Conservation (phyloP, 257 asterid species). For the Przewalskia tangutica region DNA sequence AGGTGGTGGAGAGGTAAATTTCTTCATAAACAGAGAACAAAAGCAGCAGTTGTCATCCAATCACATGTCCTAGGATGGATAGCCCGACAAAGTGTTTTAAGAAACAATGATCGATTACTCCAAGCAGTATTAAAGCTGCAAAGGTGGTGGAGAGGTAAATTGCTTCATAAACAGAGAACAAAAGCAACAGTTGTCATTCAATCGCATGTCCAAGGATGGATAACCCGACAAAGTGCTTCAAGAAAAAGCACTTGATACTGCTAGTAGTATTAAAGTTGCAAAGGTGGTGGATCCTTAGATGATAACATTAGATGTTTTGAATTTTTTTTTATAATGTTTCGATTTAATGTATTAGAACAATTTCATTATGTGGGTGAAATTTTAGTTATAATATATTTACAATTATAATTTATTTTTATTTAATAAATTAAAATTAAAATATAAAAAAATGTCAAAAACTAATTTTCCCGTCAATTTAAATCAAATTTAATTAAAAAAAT, state of each 20-base stretch:
- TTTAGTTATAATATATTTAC: too few relatives aligned
- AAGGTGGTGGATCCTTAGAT: too few relatives aligned
- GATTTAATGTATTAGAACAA: too few relatives aligned
- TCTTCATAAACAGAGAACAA: constrained; percentile 21
- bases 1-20: constrained; percentile 66
- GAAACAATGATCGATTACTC: constrained; percentile 23
- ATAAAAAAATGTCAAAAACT: too few relatives aligned
- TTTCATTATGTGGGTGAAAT: too few relatives aligned
- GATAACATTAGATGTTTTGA: too few relatives aligned
- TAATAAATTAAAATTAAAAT: too few relatives aligned
- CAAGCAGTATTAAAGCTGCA: constrained; percentile 47
- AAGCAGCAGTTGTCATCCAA: constrained; percentile 54
- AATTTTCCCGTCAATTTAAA: too few relatives aligned
- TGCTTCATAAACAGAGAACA: constrained; percentile 24
- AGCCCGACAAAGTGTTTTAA: constrained; percentile 32
- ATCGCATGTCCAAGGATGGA: constrained; percentile 60
- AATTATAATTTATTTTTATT: too few relatives aligned
- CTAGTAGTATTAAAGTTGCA: too few relatives aligned
- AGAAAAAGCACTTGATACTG: constrained; percentile 42
- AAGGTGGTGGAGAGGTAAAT: constrained; percentile 69
- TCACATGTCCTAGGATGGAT: constrained; percentile 55
- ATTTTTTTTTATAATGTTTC: too few relatives aligned
- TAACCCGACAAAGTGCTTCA: constrained; percentile 30
- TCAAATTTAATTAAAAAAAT: too few relatives aligned
- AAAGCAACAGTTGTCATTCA: constrained; percentile 56